Conservation (phyloP, 2,329 filamentous ascomycete genomes). For the Pestalotiopsis sp. region DNA sequence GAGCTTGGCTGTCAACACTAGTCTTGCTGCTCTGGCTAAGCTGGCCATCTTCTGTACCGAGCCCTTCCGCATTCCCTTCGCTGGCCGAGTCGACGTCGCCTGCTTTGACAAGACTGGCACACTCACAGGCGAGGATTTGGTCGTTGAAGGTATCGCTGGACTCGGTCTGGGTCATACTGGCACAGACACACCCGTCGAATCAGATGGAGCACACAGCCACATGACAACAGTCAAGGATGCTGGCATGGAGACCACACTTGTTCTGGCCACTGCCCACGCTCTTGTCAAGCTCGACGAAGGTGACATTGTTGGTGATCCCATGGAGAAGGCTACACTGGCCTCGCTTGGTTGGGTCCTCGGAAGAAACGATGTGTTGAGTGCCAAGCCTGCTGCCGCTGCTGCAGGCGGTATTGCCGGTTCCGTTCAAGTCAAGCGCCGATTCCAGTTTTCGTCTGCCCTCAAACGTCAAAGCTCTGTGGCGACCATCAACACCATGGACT, state of each 20-base stretch:
- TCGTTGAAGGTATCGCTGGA: constrained; percentile 95
- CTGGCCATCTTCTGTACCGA: constrained; percentile 98
- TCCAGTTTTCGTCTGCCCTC: constrained; percentile 95
- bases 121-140: constrained; percentile 91
- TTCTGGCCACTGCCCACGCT: constrained; percentile 92
- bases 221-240: constrained; percentile 73
- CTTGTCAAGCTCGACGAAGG: constrained; percentile 96
- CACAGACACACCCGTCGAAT: constrained; percentile 66
- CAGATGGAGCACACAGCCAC: constrained; percentile 81
- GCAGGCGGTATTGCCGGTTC: constrained; percentile 63
- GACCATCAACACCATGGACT: constrained; percentile 73
- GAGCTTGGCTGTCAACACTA: constrained; percentile 95
- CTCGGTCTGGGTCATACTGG: constrained; percentile 72
- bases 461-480: constrained; percentile 97
- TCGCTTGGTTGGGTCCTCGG: constrained; percentile 94
- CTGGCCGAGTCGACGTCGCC: constrained; percentile 91
- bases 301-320: constrained; percentile 95
- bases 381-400: constrained; percentile 56
- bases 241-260: constrained; percentile 82
- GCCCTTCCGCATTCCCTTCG: constrained; percentile 96
- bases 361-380: constrained; percentile 80
- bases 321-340: constrained; percentile 94
- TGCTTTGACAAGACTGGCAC: constrained; percentile 99
- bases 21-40: constrained; percentile 89
- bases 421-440: constrained; percentile 93